Evolutionary conservation across 2,329 filamentous ascomycete species (phyloP).

Genomic region (Diaporthe citri): DNA sequence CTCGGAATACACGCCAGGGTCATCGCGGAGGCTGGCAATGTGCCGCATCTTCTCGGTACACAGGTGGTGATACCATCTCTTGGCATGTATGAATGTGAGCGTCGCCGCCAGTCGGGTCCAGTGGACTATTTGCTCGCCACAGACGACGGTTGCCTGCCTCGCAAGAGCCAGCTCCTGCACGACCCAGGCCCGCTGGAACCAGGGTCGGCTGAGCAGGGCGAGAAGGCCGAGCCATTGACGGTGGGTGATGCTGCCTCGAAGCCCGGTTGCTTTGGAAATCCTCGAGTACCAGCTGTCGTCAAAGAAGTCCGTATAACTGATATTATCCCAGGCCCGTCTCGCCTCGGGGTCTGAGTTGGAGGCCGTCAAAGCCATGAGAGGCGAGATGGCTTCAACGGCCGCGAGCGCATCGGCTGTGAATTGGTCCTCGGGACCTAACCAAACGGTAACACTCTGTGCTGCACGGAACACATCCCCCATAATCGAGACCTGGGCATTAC

Average conservation of each 20-base stretch:
- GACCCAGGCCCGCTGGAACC: conserved; percentile 32
- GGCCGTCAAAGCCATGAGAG: conserved; percentile 1
- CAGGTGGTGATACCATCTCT: conserved; percentile 38
- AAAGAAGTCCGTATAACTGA: conserved; percentile 10
- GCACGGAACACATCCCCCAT: conserved; percentile 35
- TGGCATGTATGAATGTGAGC: conserved; percentile 28
- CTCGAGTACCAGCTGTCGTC: conserved; percentile 6
- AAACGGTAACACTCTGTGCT: conserved; percentile 4
- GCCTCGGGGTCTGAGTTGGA: not conserved
- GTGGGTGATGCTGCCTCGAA: not conserved
- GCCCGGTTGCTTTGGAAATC: not conserved
- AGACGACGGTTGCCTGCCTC: conserved; percentile 22
- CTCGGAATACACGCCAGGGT: not conserved
- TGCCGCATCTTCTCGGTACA: conserved; percentile 38
- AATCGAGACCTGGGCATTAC: conserved; percentile 40
- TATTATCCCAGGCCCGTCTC: not conserved
- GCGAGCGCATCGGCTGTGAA: not conserved
- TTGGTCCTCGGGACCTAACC: conserved; percentile 16
- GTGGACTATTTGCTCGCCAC: conserved; percentile 20
- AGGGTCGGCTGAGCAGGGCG: conserved; percentile 28
- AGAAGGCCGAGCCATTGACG: conserved; percentile 22
- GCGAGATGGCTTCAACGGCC: not conserved
- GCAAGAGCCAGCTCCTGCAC: conserved; percentile 30
- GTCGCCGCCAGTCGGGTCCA: conserved; percentile 29
- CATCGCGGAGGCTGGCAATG: not conserved